Conservation (phyloP, 2,329 filamentous ascomycete species). For the Alternaria sp. region DNA sequence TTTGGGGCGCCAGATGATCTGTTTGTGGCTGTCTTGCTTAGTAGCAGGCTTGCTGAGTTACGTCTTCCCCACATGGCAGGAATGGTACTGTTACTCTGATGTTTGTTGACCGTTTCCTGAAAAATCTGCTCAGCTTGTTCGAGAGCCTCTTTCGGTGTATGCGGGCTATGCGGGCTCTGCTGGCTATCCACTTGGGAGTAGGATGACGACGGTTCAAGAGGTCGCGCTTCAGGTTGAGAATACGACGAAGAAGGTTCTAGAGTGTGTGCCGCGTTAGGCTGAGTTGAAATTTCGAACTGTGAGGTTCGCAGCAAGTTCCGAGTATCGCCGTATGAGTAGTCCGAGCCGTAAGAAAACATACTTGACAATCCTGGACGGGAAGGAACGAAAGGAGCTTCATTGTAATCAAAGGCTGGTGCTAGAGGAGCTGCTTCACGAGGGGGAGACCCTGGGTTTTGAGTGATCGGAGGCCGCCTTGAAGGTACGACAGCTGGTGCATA, state of each 20-base stretch:
- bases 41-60: conserved; percentile 38
- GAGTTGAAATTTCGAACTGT: conserved; percentile 13
- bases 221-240: conserved; percentile 23
- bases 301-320: conserved; percentile 41
- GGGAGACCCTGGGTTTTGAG: conserved; percentile 29
- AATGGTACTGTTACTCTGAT: conserved; percentile 25
- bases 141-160: conserved; percentile 39
- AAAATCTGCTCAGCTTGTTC: conserved; percentile 46
- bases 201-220: conserved; percentile 36
- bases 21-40: conserved; percentile 20
- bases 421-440: conserved; percentile 37
- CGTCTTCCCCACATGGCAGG: conserved; percentile 47
- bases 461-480: conserved; percentile 17
- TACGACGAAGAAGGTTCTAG: conserved; percentile 38
- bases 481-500: background rate
- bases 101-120: conserved; percentile 19
- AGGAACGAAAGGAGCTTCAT: conserved; percentile 14
- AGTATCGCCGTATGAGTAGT: conserved; percentile 50
- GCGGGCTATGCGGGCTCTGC: conserved; percentile 17
- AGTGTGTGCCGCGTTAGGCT: background rate
- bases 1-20: conserved; percentile 13
- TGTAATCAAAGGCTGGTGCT: conserved; percentile 38
- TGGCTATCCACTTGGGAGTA: conserved; percentile 35
- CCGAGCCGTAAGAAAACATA: conserved; percentile 37
- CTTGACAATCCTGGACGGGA: conserved; percentile 28